phyloP scores from a whole-genome alignment of 2,329 filamentous ascomycete genomes.

The Lachnellula subtilissima region DNA sequence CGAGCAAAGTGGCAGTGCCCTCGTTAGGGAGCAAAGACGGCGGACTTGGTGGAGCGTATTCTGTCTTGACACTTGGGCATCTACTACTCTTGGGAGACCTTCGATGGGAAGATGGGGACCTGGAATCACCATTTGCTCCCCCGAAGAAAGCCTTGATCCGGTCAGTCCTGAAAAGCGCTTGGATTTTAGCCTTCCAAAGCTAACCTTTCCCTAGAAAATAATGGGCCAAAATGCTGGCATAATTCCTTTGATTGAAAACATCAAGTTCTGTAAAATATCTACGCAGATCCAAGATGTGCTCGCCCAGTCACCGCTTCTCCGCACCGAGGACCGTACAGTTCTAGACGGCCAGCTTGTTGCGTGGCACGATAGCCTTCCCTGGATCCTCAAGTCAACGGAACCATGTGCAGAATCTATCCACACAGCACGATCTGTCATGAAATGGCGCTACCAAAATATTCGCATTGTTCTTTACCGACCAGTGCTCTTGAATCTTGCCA shows the following conservation, averaged over 20 bases:
- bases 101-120: constrained; percentile 64
- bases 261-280: constrained; percentile 74
- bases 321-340: constrained; percentile 59
- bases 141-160: constrained; percentile 38
- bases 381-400: constrained; percentile 58
- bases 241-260: constrained; percentile 69
- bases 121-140: constrained; percentile 61
- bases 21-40: constrained; percentile 55
- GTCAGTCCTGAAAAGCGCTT: constrained; percentile 17
- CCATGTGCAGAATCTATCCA: constrained; percentile 66
- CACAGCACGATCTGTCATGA: constrained; percentile 69
- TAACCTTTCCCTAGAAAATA: constrained; percentile 34
- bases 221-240: constrained; percentile 59
- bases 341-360: constrained; percentile 64
- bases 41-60: constrained; percentile 73
- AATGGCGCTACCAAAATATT: constrained; percentile 76
- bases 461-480: constrained; percentile 72
- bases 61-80: constrained; percentile 70
- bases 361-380: constrained; percentile 69
- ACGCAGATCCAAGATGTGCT: constrained; percentile 73
- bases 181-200: background rate
- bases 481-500: constrained; percentile 61
- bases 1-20: constrained; percentile 16
- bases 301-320: constrained; percentile 62
- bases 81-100: constrained; percentile 64